Percentiles rank a stretch among this genome's conserved stretches.
Conservation (phyloP, 164 flowering plant species). For the Aristolochia contorta region DNA sequence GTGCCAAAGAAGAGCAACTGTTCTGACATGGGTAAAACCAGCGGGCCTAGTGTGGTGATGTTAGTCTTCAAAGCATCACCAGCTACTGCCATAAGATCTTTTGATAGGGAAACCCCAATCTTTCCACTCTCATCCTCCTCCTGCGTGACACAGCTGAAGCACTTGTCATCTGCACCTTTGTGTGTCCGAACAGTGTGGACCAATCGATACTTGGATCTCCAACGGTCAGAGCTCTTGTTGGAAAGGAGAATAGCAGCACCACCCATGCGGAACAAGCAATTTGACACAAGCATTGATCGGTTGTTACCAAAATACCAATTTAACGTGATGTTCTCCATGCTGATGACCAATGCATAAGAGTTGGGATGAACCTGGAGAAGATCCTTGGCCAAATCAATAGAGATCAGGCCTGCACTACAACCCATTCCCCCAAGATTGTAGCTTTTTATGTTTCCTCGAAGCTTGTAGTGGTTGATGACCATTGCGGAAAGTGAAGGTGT, state of each 20-base stretch:
- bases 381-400: slow-evolving; percentile 69
- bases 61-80: slow-evolving; percentile 86
- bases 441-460: slow-evolving; percentile 59
- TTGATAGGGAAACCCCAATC: slow-evolving; percentile 70
- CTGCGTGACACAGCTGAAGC: slow-evolving; percentile 66
- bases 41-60: slow-evolving; percentile 79
- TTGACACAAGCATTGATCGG: slow-evolving; percentile 76
- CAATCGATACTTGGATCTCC: slow-evolving; percentile 58
- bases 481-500: slow-evolving; percentile 78
- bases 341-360: slow-evolving; percentile 62
- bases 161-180: slow-evolving; percentile 74
- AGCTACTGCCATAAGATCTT: slow-evolving; percentile 83
- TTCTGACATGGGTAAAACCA: slow-evolving; percentile 79
- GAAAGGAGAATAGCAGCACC: slow-evolving; percentile 75
- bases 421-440: slow-evolving; percentile 81
- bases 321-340: slow-evolving; percentile 75
- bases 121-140: slow-evolving; percentile 52
- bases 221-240: slow-evolving; percentile 48
- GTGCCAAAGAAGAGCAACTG: slow-evolving; percentile 70
- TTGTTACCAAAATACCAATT: slow-evolving; percentile 82
- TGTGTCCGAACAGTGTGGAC: slow-evolving; percentile 75
- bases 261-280: slow-evolving; percentile 81
- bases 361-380: slow-evolving; percentile 76
- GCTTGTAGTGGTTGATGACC: slow-evolving; percentile 77
- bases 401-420: slow-evolving; percentile 75